These are phyloP conservation scores for Acanthamoeba sp. DNA, from an alignment of 208 protist genomes.

Conservation along the genomic window DNA sequence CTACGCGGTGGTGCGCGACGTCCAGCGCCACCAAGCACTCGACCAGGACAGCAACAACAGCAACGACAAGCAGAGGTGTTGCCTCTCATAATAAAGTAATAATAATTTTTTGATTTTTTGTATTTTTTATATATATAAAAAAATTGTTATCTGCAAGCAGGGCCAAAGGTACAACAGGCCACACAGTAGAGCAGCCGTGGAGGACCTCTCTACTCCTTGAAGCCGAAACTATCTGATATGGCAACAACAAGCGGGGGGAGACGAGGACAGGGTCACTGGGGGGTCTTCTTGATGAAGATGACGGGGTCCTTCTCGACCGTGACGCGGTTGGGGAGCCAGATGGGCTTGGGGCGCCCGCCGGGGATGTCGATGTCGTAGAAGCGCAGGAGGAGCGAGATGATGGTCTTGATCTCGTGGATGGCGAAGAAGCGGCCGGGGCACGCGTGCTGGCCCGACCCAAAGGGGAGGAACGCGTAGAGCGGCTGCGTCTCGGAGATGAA, in stretches of 20 bases:
- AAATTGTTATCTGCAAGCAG: no score
- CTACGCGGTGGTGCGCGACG: not conserved
- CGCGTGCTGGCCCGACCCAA: constrained; percentile 25
- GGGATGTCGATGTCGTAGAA: constrained; percentile 48
- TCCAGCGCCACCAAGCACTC: not conserved
- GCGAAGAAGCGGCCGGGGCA: constrained; percentile 60
- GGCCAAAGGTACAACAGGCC: no score
- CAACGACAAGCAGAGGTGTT: no score
- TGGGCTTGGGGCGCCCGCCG: not conserved
- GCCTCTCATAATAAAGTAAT: no score
- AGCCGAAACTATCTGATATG: no score
- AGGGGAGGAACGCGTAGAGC: constrained; percentile 38
- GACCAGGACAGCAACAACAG: no score
- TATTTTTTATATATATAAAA: no score
- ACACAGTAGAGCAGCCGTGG: no score
- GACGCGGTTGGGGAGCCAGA: not conserved
- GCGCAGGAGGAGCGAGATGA: not conserved
- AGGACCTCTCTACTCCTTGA: no score
- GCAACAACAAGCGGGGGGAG: no score
- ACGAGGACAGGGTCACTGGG: no score
- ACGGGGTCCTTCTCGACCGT: constrained; percentile 1
- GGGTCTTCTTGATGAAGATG: constrained; percentile 41
- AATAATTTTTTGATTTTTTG: no score
- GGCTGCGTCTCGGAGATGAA: constrained; percentile 59
- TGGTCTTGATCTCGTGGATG: constrained; percentile 60